These are phyloP conservation scores for Hypomontagnella monticulosa DNA, from an alignment of 495 filamentous ascomycete species.

Conservation along the genomic window DNA sequence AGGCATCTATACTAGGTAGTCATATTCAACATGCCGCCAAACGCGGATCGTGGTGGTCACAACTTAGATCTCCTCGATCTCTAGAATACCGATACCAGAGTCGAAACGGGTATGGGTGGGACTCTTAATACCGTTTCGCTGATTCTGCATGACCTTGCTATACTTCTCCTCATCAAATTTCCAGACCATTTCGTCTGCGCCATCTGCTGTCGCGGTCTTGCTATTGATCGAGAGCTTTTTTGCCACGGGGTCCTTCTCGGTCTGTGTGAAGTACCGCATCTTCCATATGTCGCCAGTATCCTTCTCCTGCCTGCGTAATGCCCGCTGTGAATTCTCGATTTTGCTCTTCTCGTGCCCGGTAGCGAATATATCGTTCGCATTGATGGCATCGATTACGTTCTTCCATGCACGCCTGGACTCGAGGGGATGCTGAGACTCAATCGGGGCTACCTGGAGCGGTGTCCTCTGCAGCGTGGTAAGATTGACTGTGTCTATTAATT, in stretches of 20 bases:
- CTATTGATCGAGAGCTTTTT: constrained; percentile 29
- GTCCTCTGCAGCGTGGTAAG: constrained; percentile 67
- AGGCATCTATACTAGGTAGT: too few relatives aligned
- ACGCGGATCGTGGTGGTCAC: not conserved
- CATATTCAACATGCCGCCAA: too few relatives aligned
- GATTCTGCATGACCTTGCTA: constrained; percentile 21
- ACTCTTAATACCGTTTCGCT: constrained; percentile 41
- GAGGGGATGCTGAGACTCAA: constrained; percentile 79
- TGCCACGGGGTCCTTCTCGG: constrained; percentile 29
- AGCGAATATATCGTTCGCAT: constrained; percentile 76
- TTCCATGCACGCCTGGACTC: constrained; percentile 83
- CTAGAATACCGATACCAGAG: constrained; percentile 42
- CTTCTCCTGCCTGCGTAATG: constrained; percentile 75
- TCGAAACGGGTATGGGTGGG: constrained; percentile 43
- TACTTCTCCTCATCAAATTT: constrained; percentile 48
- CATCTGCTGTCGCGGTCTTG: constrained; percentile 8
- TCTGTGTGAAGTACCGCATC: constrained; percentile 71
- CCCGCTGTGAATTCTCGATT: constrained; percentile 83
- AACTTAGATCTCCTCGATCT: constrained; percentile 12
- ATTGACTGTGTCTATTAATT: constrained; percentile 67
- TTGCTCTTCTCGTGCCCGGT: constrained; percentile 74
- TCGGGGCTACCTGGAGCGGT: constrained; percentile 69
- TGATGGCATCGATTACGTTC: constrained; percentile 76
- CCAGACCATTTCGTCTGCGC: constrained; percentile 39
- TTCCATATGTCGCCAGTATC: constrained; percentile 75